Conservation (phyloP, 768 basidiomycete genomes). For the Daedaleopsis nitida region DNA sequence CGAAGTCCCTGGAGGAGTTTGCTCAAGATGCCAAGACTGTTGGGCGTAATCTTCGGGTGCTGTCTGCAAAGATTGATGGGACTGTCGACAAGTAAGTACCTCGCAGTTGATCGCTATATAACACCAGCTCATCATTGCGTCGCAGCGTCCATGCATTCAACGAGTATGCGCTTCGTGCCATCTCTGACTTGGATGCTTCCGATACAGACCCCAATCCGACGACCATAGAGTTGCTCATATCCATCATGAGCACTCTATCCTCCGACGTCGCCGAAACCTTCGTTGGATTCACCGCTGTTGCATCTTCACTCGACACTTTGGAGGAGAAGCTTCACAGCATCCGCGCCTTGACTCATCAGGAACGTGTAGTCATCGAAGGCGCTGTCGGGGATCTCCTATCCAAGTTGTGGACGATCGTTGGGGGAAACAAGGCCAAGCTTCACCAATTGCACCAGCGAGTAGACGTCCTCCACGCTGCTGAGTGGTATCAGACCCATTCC, state of each 20-base stretch:
- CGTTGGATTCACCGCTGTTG: neutral
- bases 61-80: neutral
- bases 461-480: neutral
- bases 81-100: neutral
- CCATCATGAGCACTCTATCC: neutral
- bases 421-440: neutral
- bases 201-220: neutral
- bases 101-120: no score
- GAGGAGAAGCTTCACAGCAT: neutral
- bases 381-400: neutral
- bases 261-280: neutral
- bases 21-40: neutral
- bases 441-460: neutral
- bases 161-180: neutral
- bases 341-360: neutral
- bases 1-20: neutral
- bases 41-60: neutral
- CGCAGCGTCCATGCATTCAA: neutral
- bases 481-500: no score
- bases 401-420: neutral
- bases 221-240: neutral
- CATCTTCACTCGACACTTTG: neutral
- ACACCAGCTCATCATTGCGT: no score
- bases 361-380: neutral
- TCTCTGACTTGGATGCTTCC: neutral